Conservation (phyloP, 805 yeast genomes). For the Candida cerambycidarum region DNA sequence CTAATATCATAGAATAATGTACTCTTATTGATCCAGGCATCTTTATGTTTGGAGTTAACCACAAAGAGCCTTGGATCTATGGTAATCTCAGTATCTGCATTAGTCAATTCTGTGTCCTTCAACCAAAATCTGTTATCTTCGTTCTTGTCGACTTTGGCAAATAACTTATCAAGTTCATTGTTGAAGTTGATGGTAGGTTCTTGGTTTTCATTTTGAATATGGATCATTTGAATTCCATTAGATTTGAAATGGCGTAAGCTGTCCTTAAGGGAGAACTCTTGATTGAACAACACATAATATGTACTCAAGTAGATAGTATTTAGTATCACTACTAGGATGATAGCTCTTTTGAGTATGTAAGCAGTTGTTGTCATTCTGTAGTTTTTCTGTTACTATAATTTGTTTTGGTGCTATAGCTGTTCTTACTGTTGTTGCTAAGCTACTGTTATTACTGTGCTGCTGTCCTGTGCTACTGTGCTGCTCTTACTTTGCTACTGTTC, state of each 20-base stretch:
- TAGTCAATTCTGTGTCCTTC: conserved; percentile 21
- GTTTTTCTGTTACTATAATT: too few species aligned
- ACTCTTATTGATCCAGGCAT: conserved; percentile 22
- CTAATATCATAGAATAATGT: conserved; percentile 49
- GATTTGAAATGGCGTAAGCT: background rate
- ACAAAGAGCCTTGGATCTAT: conserved; percentile 18
- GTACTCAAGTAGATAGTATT: conserved; percentile 16
- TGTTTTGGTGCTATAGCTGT: too few species aligned
- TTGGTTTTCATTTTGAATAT: conserved; percentile 9
- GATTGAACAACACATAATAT: conserved; percentile 12
- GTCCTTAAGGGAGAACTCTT: conserved; percentile 10
- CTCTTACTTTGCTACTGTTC: too few species aligned
- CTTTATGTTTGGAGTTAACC: conserved; percentile 11
- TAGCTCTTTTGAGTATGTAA: conserved; percentile 12
- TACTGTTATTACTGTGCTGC: too few species aligned
- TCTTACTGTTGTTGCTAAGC: too few species aligned
- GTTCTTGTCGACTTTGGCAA: conserved; percentile 19
- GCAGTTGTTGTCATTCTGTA: conserved; percentile 3
- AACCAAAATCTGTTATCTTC: conserved; percentile 24
- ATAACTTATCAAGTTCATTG: conserved; percentile 13
- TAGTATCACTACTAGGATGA: conserved; percentile 9
- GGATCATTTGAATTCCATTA: conserved; percentile 4
- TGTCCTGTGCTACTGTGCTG: too few species aligned
- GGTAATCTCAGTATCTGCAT: conserved; percentile 14
- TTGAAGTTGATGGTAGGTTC: conserved; percentile 13